Base-by-base conservation (phyloP, 805 yeast genomes). In the Hanseniaspora taiwanica region DNA sequence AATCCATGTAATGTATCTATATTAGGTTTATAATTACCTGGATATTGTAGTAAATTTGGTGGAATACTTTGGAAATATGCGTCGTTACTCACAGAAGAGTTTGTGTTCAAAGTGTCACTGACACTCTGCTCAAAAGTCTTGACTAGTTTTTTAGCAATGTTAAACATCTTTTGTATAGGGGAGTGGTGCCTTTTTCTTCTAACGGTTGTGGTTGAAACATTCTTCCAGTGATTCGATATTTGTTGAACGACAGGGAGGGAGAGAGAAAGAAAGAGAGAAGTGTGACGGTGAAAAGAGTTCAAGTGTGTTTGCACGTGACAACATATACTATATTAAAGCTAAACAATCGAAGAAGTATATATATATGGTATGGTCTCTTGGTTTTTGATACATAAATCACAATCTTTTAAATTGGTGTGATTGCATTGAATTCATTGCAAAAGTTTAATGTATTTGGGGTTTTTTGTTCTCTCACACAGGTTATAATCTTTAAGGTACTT, bases 61-160 rank as follows among this genome's bases (percentile, higher is more conserved):
- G 64, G 64, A 13, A 59, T 54, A 3, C 59, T 49, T 39, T 54
- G 63, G 49, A 62, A 61, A 42, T 59, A 62, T 2, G 58, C 57
- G 43, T 64, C 66, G 18, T 57, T 33, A 18, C 51, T 45, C 17
- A 48, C 46, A 5, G 53, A 42, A 37, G 66, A 54, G 33, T 37
- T 41, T 5, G 62, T 64, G 10, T 66, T 59, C 39, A 56, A 44
- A 2, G 62, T 53, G n/a, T 56, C 62, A 24, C 53, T 53, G 2
- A 59, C 64, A 39, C 61, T 56, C 36, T 68, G 67, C 47, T 74
- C 79, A 33, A 74, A 53, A 1, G 74, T 63, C 40, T 68, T 70
- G 13, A 78, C 85, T 32, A 78, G 51, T 44, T 71, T 74, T 48
- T 72, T 75, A 1, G 84, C 85, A 51, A 78, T 73, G 21, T 78